Percentiles rank a stretch among this genome's conserved stretches.
Conservation (phyloP, 768 basidiomycete species). For the Trametes maxima region DNA sequence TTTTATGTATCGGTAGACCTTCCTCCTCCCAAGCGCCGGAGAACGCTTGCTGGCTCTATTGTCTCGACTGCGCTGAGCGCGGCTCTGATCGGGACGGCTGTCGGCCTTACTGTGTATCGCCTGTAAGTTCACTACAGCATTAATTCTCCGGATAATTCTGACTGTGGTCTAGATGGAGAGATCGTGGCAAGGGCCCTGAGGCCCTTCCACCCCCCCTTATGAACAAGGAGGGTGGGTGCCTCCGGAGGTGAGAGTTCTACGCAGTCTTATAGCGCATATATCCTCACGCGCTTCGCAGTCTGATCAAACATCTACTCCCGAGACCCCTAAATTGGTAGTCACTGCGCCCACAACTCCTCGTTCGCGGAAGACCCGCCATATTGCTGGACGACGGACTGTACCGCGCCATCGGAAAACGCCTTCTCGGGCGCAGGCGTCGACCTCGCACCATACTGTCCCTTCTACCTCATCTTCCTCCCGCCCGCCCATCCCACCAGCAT, state of each 20-base stretch:
- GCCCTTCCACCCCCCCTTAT: conserved; percentile 60
- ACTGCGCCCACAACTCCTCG: conserved; percentile 42
- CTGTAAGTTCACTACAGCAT: conserved; percentile 53
- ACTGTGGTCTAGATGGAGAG: conserved; percentile 64
- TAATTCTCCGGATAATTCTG: not conserved
- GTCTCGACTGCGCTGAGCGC: conserved; percentile 84
- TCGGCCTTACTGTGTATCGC: conserved; percentile 84
- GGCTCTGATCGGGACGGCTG: conserved; percentile 83
- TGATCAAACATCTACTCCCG: conserved; percentile 11
- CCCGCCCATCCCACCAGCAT: conserved; percentile 41
- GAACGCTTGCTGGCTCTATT: conserved; percentile 80
- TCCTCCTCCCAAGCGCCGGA: conserved; percentile 76
- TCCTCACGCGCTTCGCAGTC: not conserved
- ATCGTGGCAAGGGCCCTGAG: conserved; percentile 62
- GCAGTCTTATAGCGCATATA: not conserved
- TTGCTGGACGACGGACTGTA: conserved; percentile 39
- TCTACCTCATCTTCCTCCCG: conserved; percentile 29
- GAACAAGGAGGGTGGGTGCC: conserved; percentile 61
- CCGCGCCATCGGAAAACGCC: conserved; percentile 42
- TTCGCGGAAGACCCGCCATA: conserved; percentile 39
- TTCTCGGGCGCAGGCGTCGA: conserved; percentile 24
- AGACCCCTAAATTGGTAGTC: conserved; percentile 31
- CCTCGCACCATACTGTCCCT: conserved; percentile 29
- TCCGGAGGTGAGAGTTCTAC: conserved; percentile 34
- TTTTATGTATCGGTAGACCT: conserved; percentile 56